phyloP scores from a whole-genome alignment of 768 basidiomycete species.

The Tylopilus felleus region DNA sequence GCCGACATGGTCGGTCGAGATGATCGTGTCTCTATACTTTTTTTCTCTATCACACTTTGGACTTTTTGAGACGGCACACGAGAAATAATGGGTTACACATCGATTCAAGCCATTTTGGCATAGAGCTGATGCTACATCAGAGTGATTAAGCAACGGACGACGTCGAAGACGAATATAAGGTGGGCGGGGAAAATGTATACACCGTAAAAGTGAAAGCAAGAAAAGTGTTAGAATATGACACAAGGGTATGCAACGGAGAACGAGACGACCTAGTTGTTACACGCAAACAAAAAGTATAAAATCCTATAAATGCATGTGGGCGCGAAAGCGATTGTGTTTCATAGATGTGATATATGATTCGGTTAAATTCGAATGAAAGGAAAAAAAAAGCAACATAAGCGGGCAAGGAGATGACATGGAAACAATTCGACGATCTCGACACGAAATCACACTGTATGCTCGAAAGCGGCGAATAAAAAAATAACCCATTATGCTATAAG shows the following conservation, averaged over 20 bases:
- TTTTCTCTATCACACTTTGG: background rate
- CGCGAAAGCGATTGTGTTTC: conserved; percentile 3
- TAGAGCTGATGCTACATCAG: conserved; percentile 21
- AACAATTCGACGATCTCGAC: background rate
- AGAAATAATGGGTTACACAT: conserved; percentile 11
- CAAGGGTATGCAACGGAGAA: conserved; percentile 8
- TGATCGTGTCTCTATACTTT: conserved; percentile 9
- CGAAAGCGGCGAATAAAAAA: conserved; percentile 1
- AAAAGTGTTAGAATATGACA: conserved; percentile 10
- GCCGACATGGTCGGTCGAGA: background rate
- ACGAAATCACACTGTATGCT: background rate
- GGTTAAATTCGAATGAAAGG: background rate
- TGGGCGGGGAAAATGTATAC: conserved; percentile 16
- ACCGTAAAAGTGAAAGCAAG: conserved; percentile 16
- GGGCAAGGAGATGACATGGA: background rate
- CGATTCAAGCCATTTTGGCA: conserved; percentile 4
- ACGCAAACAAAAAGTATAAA: conserved; percentile 8
- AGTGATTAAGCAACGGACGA: conserved; percentile 11
- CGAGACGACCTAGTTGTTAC: conserved; percentile 15
- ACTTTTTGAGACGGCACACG: background rate
- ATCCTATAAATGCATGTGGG: conserved; percentile 23
- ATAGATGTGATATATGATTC: conserved; percentile 7
- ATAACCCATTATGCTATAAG: conserved; percentile 14
- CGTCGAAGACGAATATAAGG: conserved; percentile 4
- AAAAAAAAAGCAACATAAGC: background rate